phyloP scores from a whole-genome alignment of 495 filamentous ascomycete species.

The Daldinia decipiens region DNA sequence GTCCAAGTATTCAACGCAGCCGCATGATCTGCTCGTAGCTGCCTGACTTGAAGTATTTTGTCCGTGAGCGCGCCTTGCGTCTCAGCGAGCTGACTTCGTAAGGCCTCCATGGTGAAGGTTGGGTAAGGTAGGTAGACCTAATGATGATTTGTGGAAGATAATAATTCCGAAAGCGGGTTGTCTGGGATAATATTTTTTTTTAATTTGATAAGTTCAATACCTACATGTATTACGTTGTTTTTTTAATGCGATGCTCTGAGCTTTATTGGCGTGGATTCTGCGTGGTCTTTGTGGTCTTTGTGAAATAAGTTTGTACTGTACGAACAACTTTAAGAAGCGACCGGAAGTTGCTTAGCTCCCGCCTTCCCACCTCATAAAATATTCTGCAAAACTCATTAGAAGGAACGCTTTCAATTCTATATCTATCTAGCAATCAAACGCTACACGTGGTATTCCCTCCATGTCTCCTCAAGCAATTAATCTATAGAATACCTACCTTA shows the following conservation, averaged over 20 bases:
- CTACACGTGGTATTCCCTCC: neutral
- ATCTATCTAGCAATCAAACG: neutral
- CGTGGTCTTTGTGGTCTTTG: constrained; percentile 2
- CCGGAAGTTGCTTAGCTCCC: neutral
- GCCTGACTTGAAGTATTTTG: constrained; percentile 32
- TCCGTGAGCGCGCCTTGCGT: constrained; percentile 43
- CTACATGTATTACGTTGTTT: neutral
- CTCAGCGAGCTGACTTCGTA: constrained; percentile 44
- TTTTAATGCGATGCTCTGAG: neutral
- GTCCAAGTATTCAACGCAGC: constrained; percentile 25
- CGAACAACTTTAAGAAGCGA: neutral
- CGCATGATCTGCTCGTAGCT: constrained; percentile 28
- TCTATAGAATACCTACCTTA: neutral
- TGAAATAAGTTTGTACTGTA: neutral
- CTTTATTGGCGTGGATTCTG: constrained; percentile 8
- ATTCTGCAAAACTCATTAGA: neutral
- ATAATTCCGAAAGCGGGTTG: constrained; percentile 7
- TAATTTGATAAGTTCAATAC: neutral
- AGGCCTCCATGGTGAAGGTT: constrained; percentile 38
- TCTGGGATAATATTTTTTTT: neutral
- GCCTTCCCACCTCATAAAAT: neutral
- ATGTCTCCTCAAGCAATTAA: neutral
- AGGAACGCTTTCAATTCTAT: neutral
- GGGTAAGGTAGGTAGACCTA: constrained; percentile 5
- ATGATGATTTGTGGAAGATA: constrained; percentile 16